Evolutionary conservation across 225 moss, liverwort and hornwort species (phyloP).

Genomic region (Straminergon stramineum): DNA sequence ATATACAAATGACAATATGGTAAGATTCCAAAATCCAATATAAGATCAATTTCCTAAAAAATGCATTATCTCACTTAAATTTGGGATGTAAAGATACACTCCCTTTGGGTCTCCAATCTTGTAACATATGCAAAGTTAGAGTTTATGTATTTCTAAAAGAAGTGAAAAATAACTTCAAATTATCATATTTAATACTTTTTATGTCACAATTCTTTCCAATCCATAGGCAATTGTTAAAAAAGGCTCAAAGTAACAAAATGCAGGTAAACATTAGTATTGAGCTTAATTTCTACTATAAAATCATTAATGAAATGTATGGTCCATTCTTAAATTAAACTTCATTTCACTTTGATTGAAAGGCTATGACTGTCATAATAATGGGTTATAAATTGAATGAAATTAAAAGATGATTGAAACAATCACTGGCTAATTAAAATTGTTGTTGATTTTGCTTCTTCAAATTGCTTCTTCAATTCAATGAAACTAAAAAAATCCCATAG

Average conservation of each 20-base stretch:
- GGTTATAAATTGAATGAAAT: neutral
- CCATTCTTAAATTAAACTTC: neutral
- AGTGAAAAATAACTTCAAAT: neutral
- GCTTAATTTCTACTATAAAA: neutral
- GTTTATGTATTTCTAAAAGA: neutral
- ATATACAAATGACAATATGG: neutral
- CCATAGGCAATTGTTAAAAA: neutral
- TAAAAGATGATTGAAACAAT: neutral
- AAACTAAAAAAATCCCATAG: neutral
- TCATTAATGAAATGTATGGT: neutral
- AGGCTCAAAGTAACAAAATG: neutral
- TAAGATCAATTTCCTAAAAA: neutral
- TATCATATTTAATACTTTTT: neutral
- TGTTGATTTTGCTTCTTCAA: neutral
- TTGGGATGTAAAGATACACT: neutral
- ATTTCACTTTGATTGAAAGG: neutral
- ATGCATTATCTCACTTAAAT: too few species aligned
- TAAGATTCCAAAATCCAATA: neutral
- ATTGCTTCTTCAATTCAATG: neutral
- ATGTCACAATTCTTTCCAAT: neutral
- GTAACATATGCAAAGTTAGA: neutral
- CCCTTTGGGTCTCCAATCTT: neutral
- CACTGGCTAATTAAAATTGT: neutral
- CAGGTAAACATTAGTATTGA: fast-evolving
- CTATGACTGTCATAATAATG: too few species aligned